Evolutionary conservation across 1,284 basidiomycete species (phyloP).

Genomic region (Cystobasidiaceae sp.): DNA sequence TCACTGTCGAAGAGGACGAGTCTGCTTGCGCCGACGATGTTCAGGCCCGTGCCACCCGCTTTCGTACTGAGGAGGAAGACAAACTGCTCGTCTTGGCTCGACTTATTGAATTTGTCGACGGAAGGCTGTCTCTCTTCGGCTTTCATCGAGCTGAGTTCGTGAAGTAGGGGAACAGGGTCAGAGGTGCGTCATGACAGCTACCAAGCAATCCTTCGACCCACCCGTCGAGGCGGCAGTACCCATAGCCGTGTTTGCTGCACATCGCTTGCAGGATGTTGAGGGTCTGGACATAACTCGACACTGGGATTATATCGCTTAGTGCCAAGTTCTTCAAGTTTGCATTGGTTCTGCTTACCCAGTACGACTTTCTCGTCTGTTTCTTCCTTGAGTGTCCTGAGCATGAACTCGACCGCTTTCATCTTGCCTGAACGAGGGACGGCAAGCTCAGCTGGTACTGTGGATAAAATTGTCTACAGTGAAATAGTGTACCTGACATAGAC

Average conservation of each 20-base stretch:
- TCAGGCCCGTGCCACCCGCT: conserved; percentile 93
- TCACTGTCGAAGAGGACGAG: conserved; percentile 81
- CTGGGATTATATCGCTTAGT: no score
- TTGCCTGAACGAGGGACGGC: conserved; percentile 61
- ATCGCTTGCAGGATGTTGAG: conserved; percentile 85
- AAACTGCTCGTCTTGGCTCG: conserved; percentile 52
- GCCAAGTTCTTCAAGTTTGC: conserved; percentile 56
- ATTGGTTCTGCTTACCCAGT: conserved; percentile 61
- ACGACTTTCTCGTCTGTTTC: conserved; percentile 88
- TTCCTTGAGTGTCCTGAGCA: conserved; percentile 62
- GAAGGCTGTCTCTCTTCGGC: conserved; percentile 70
- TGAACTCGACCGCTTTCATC: conserved; percentile 64
- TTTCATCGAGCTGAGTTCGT: conserved; percentile 10
- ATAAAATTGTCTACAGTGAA: no score
- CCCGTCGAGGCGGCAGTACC: conserved; percentile 85
- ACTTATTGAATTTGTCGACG: conserved; percentile 73
- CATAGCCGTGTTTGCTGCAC: conserved; percentile 70
- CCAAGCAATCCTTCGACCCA: conserved; percentile 46
- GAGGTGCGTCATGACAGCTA: background rate
- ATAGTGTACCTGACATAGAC: conserved; percentile 48
- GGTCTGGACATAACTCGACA: conserved; percentile 57
- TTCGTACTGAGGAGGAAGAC: conserved; percentile 91
- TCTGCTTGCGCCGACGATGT: conserved; percentile 66
- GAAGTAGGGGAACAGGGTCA: background rate
- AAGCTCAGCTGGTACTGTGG: no score